A percentile compares a stretch with the other conserved stretches of the same genome.
These are phyloP conservation scores for Kernera saxatilis DNA, from an alignment of 345 rosid species.

Conservation along the genomic window DNA sequence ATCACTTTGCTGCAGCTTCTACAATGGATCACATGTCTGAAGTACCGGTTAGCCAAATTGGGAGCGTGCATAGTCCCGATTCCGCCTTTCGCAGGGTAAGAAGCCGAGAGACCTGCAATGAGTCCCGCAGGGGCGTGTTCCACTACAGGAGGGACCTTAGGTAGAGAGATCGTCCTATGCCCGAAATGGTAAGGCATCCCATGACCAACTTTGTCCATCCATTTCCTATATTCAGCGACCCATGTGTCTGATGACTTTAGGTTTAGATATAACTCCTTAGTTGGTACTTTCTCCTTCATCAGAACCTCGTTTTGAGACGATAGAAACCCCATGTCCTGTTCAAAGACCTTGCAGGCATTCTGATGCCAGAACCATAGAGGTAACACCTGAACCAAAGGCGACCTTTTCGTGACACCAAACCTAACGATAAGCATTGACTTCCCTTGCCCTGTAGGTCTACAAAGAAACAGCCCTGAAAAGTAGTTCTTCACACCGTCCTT, in stretches of 20 bases:
- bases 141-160: slow-evolving; percentile 65
- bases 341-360: slow-evolving; percentile 78
- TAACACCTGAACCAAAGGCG: slow-evolving; percentile 43
- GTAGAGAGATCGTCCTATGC: slow-evolving; percentile 62
- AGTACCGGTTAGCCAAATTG: slow-evolving; percentile 70
- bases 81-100: slow-evolving; percentile 81
- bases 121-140: slow-evolving; percentile 94
- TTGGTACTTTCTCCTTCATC: slow-evolving; percentile 77
- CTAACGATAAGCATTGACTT: slow-evolving; percentile 91
- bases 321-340: slow-evolving; percentile 94
- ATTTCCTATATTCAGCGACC: slow-evolving; percentile 87
- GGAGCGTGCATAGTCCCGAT: slow-evolving; percentile 71
- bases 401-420: slow-evolving; percentile 67
- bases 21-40: slow-evolving; percentile 86
- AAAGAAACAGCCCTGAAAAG: slow-evolving; percentile 73
- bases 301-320: slow-evolving; percentile 85
- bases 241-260: slow-evolving; percentile 82
- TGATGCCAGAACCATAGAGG: slow-evolving; percentile 90
- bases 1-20: slow-evolving; percentile 60
- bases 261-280: slow-evolving; percentile 69
- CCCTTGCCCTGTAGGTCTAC: slow-evolving; percentile 95
- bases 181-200: slow-evolving; percentile 98
- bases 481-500: slow-evolving; percentile 68
- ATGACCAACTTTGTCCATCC: slow-evolving; percentile 98
- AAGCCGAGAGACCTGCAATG: slow-evolving; percentile 63